These are phyloP conservation scores for Xanthoceras sorbifolium DNA, from an alignment of 345 rosid genomes.

Conservation along the genomic window DNA sequence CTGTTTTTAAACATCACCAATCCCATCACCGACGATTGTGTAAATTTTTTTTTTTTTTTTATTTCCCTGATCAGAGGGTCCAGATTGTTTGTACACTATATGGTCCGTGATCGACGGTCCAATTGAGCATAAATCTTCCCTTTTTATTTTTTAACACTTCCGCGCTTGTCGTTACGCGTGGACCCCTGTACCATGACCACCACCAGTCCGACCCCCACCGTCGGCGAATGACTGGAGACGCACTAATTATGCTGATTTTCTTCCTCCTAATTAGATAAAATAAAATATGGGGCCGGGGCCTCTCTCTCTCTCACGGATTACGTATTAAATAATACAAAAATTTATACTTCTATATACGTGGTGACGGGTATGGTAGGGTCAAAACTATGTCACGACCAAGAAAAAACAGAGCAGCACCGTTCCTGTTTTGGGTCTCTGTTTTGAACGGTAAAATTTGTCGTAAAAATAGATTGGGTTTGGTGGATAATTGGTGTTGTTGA, in stretches of 20 bases:
- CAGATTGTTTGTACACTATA: constrained; percentile 2
- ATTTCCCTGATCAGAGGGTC: neutral
- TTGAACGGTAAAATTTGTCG: neutral
- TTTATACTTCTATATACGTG: neutral
- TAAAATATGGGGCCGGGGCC: constrained; percentile 4
- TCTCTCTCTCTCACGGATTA: neutral
- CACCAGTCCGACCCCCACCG: neutral
- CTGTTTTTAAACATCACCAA: neutral
- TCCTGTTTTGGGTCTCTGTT: neutral
- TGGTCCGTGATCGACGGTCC: constrained; percentile 28
- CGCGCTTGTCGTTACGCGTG: constrained; percentile 24
- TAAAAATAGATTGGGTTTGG: neutral
- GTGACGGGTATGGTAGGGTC: neutral
- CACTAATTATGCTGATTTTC: constrained; percentile 7
- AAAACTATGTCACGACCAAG: neutral
- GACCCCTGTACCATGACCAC: neutral
- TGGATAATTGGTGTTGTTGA: neutral
- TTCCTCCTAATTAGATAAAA: neutral
- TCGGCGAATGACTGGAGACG: constrained; percentile 23
- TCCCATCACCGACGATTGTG: neutral
- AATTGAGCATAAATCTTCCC: neutral
- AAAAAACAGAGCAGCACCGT: neutral
- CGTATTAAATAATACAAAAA: neutral
- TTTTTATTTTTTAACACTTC: neutral
- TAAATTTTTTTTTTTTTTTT: neutral